Base-by-base conservation (phyloP, 441 rosid species). In the Populus hybrid region DNA sequence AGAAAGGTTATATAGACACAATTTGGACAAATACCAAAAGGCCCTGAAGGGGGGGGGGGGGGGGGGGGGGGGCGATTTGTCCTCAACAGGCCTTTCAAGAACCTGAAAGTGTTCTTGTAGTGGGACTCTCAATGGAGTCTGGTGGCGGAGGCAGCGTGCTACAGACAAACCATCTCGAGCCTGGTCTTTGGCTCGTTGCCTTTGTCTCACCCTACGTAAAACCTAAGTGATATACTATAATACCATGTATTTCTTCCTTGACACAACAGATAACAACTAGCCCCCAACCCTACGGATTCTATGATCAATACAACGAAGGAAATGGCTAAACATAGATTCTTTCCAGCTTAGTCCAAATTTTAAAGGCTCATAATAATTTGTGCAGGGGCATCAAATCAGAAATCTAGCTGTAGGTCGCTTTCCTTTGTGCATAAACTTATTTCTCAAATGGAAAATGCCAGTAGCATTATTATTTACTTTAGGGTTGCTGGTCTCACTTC, bases 151-250 rank as follows among this genome's bases (percentile, higher is more conserved):
- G 24, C 35, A 73, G 66, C 23, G 61, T 18, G 7, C 7, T 2
- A 5, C n/a, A 53, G 61, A 53, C n/a, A 63, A 11, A 35, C 68
- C 66, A 33, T n/a, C 21, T 11, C 2, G 33, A 73, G 76, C 68
- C 69, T 74, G 14, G 16, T 24, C 33, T 74, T 65, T 65, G 77
- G 71, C 71, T 40, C 18, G 28, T 26, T 74, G 40, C 67, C 56
- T 74, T 20, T 74, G 76, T 64, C 76, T 23, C 26, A 3, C 31
- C 31, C 31, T 29, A 29, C 31, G 31, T 29, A 29, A 29, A 29
- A 29, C 31, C 31, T 28, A 26, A 6, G 16, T 18, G n/a, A 53
- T 4, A 16, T 16, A 53, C n/a, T 53, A 53, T 53, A 16, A 16
- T 53, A 53, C 7, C 61, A 16, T 53, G 7, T 53, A 61, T n/a